Percentiles rank a stretch among this genome's conserved stretches.
These are phyloP conservation scores for Mycena rebaudengoi DNA, from an alignment of 768 basidiomycete species.

Conservation along the genomic window DNA sequence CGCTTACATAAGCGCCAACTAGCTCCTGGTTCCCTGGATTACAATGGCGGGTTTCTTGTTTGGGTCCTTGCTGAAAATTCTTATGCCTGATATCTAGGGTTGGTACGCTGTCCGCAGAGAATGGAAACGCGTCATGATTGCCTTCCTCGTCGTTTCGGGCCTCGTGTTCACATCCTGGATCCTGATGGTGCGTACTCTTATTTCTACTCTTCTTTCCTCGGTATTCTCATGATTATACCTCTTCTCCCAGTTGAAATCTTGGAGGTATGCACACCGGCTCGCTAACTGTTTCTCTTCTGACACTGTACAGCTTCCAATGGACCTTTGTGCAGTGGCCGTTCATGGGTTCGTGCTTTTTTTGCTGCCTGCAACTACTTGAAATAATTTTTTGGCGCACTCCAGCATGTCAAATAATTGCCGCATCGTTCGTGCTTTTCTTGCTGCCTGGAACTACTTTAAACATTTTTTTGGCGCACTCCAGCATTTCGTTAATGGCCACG, in stretches of 20 bases:
- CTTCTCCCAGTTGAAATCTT: slow-evolving; percentile 20
- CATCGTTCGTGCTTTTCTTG: too few relatives aligned
- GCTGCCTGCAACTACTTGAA: too few relatives aligned
- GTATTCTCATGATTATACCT: too few relatives aligned
- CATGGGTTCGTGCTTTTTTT: too few relatives aligned
- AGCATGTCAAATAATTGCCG: too few relatives aligned
- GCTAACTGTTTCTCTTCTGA: neutral
- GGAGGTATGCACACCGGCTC: slow-evolving; percentile 10
- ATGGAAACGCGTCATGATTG: slow-evolving; percentile 28
- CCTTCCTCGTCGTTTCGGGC: slow-evolving; percentile 25
- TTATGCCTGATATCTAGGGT: slow-evolving; percentile 29
- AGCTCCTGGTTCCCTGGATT: slow-evolving; percentile 39
- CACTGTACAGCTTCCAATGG: slow-evolving; percentile 26
- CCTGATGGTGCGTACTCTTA: too few relatives aligned
- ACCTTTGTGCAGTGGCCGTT: slow-evolving; percentile 29
- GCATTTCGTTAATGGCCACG: slow-evolving; percentile 31
- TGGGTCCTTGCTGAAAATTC: too few relatives aligned
- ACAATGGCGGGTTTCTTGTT: slow-evolving; percentile 26
- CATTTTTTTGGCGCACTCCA: too few relatives aligned
- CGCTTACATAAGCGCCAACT: neutral
- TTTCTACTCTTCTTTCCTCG: too few relatives aligned
- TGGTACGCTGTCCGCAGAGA: slow-evolving; percentile 38
- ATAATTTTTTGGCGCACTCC: too few relatives aligned
- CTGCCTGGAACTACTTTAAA: too few relatives aligned
- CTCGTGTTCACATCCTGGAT: slow-evolving; percentile 21